Evolutionary conservation across 2,329 filamentous ascomycete genomes (phyloP).

Genomic region (Penicillium sp.): DNA sequence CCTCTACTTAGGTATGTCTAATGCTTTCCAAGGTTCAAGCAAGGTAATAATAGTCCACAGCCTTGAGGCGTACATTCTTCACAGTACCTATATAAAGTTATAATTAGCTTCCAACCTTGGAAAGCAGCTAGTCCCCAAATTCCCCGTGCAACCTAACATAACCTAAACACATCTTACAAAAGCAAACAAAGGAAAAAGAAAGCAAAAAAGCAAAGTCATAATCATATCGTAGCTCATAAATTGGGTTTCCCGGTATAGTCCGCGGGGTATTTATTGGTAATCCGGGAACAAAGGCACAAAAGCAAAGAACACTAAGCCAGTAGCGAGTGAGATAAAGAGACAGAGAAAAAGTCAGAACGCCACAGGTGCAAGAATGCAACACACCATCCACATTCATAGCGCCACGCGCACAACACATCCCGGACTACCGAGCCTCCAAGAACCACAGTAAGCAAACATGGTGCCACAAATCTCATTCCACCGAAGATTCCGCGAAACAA

Average conservation of each 20-base stretch:
- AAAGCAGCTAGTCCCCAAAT: neutral
- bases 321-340: neutral
- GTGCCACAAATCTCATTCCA: constrained; percentile 13
- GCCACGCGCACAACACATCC: neutral
- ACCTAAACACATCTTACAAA: neutral
- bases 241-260: constrained; percentile 1
- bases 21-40: too few species aligned
- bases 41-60: too few species aligned
- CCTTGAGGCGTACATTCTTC: too few species aligned
- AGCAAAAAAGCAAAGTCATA: neutral
- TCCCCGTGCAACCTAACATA: neutral
- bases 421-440: neutral
- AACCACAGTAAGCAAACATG: neutral
- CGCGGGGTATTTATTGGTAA: neutral
- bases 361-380: constrained; percentile 13
- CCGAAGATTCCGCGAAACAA: constrained; percentile 11
- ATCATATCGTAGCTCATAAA: constrained; percentile 1
- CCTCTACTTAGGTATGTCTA: too few species aligned
- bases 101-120: neutral
- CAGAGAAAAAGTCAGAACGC: constrained; percentile 8
- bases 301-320: neutral
- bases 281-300: neutral
- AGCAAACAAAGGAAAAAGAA: neutral
- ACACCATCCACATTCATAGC: constrained; percentile 5
- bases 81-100: too few species aligned